These are phyloP conservation scores for Brassica nigra DNA, from an alignment of 345 rosid species.

Conservation along the genomic window DNA sequence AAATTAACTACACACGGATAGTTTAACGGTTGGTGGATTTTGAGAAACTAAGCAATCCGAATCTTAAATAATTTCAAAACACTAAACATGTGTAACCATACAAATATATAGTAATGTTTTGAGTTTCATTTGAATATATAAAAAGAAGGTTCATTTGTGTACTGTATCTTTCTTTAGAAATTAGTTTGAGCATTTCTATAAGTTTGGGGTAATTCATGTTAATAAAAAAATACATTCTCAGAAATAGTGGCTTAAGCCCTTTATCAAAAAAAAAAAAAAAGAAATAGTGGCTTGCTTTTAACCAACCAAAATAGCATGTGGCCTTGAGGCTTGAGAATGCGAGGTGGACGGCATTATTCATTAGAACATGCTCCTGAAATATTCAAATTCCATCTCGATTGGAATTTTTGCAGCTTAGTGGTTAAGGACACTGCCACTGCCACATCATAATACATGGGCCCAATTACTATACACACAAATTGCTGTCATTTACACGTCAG, in stretches of 20 bases:
- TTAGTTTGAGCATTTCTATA: no score
- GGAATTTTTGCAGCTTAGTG: neutral
- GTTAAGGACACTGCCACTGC: neutral
- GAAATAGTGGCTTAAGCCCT: neutral
- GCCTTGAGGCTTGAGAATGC: neutral
- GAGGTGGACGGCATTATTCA: slow-evolving; percentile 31
- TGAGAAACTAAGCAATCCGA: no score
- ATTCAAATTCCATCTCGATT: slow-evolving; percentile 16
- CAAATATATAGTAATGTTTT: no score
- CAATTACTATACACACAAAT: neutral
- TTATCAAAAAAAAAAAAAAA: neutral
- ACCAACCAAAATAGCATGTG: neutral
- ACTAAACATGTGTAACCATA: no score
- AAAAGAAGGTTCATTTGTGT: no score
- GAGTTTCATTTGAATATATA: no score
- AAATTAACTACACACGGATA: no score
- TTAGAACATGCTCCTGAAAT: slow-evolving; percentile 14
- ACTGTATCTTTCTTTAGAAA: no score
- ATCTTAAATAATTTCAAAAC: no score
- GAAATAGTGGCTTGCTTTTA: slow-evolving; percentile 3
- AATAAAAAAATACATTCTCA: neutral
- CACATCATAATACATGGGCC: slow-evolving; percentile 12
- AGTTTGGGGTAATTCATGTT: no score
- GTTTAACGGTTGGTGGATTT: no score
- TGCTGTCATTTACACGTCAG: slow-evolving; percentile 26